Evolutionary conservation across 495 filamentous ascomycete species (phyloP).

Genomic region (Penicillium samsonianum): DNA sequence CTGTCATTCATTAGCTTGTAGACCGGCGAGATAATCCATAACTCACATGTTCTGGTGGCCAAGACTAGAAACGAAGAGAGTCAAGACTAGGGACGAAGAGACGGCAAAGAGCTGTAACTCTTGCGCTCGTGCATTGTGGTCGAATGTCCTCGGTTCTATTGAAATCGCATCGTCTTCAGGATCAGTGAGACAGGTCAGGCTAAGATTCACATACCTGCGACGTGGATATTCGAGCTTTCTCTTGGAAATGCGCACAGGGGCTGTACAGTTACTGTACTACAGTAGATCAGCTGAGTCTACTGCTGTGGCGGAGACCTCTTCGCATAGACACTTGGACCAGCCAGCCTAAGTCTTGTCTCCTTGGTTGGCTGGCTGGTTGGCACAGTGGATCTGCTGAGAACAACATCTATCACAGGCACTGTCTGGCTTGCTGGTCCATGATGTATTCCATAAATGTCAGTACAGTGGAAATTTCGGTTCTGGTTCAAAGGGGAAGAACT

Average conservation of each 20-base stretch:
- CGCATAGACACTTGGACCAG: neutral
- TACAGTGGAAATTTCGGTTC: neutral
- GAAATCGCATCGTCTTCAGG: neutral
- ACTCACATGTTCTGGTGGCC: neutral
- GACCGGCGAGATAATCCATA: neutral
- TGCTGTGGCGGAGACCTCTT: neutral
- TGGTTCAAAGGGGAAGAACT: neutral
- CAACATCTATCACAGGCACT: neutral
- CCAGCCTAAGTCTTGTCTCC: neutral
- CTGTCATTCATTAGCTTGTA: too few species aligned
- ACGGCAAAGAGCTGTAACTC: too few species aligned
- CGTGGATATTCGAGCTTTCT: slow-evolving; percentile 9
- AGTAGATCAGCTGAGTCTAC: neutral
- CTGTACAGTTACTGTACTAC: too few species aligned
- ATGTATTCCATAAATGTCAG: slow-evolving; percentile 6
- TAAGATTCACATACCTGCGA: slow-evolving; percentile 14
- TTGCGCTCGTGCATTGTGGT: too few species aligned
- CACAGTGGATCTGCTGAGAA: neutral
- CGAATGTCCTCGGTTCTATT: neutral
- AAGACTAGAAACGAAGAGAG: too few species aligned
- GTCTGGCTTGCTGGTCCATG: neutral
- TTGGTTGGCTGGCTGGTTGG: neutral
- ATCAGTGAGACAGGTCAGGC: neutral
- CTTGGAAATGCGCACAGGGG: neutral
- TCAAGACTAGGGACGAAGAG: neutral